phyloP scores from a whole-genome alignment of 768 basidiomycete species.

The Leccinum incarnatum region DNA sequence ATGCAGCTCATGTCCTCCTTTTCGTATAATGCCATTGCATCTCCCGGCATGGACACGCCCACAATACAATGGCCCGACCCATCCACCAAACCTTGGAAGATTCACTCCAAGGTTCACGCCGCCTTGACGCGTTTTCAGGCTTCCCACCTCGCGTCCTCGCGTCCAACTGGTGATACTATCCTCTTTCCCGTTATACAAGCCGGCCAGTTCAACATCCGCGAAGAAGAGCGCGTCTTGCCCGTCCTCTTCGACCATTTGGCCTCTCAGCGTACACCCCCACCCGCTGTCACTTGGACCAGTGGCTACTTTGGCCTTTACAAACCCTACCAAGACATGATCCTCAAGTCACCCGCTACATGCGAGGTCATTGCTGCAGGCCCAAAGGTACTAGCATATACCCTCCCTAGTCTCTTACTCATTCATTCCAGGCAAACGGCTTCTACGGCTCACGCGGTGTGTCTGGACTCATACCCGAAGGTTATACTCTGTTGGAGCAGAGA shows the following conservation, averaged over 20 bases:
- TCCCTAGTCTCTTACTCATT: constrained; percentile 1
- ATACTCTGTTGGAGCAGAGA: constrained; percentile 80
- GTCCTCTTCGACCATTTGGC: constrained; percentile 54
- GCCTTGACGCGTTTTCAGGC: constrained; percentile 63
- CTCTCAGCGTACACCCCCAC: constrained; percentile 25
- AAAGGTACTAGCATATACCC: constrained; percentile 47
- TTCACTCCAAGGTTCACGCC: constrained; percentile 56
- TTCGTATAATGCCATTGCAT: constrained; percentile 51
- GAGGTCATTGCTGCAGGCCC: constrained; percentile 85
- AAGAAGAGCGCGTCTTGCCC: constrained; percentile 70
- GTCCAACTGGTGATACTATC: constrained; percentile 39
- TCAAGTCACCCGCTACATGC: constrained; percentile 57
- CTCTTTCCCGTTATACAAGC: constrained; percentile 86
- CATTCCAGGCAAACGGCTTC: constrained; percentile 87
- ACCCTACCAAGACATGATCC: constrained; percentile 71
- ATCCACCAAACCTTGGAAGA: constrained; percentile 63
- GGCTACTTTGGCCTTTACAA: constrained; percentile 91
- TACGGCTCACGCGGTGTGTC: constrained; percentile 87
- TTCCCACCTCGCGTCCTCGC: constrained; percentile 25
- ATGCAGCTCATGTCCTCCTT: constrained; percentile 64
- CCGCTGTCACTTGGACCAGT: constrained; percentile 80
- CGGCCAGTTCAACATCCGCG: constrained; percentile 80
- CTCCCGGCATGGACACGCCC: constrained; percentile 44
- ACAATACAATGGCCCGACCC: constrained; percentile 66
- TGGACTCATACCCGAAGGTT: constrained; percentile 92